These are phyloP conservation scores for Dictyostelium capitatum DNA, from an alignment of 78 protist species.

Conservation along the genomic window DNA sequence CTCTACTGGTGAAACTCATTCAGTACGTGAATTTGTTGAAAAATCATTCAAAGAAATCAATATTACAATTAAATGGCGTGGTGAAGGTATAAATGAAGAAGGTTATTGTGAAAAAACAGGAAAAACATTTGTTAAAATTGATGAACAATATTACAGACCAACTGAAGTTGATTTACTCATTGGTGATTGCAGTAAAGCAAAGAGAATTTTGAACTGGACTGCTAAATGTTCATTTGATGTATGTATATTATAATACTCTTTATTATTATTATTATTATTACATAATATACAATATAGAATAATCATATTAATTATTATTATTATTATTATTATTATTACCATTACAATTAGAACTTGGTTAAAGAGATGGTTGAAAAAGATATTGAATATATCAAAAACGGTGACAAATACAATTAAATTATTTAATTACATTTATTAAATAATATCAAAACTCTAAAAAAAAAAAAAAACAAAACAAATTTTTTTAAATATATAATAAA, in stretches of 20 bases:
- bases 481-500: no score
- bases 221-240: slow-evolving; percentile 73
- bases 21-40: slow-evolving; percentile 92
- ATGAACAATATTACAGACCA: slow-evolving; percentile 92
- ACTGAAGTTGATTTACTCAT: slow-evolving; percentile 95
- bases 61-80: slow-evolving; percentile 87
- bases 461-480: no score
- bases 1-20: slow-evolving; percentile 94
- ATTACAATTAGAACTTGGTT: slow-evolving; percentile 58
- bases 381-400: slow-evolving; percentile 58
- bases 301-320: not conserved
- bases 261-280: not conserved
- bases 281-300: not conserved
- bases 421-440: not conserved
- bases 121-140: slow-evolving; percentile 48
- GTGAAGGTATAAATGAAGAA: slow-evolving; percentile 89
- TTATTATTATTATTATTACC: not conserved
- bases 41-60: slow-evolving; percentile 86
- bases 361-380: slow-evolving; percentile 94
- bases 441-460: no score
- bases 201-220: slow-evolving; percentile 87
- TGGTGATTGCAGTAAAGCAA: slow-evolving; percentile 93
- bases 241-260: not conserved
- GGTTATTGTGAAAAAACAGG: slow-evolving; percentile 57
- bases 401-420: slow-evolving; percentile 65